These are phyloP conservation scores for Physcomitrium patens DNA, from an alignment of 225 moss, liverwort and hornwort species.

Conservation along the genomic window DNA sequence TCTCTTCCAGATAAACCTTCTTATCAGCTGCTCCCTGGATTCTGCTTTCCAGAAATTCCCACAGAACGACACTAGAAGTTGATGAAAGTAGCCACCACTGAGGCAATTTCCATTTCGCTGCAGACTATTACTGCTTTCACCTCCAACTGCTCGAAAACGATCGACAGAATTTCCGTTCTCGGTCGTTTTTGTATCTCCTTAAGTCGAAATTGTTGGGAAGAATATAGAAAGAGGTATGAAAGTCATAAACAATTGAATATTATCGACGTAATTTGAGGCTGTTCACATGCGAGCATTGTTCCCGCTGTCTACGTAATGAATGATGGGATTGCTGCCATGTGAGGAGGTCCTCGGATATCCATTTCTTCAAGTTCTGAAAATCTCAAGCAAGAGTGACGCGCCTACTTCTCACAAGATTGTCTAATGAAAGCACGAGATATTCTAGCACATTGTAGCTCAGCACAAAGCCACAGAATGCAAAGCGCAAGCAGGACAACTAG, in stretches of 20 bases:
- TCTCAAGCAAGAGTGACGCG: neutral
- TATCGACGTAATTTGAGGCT: slow-evolving; percentile 6
- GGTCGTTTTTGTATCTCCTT: slow-evolving; percentile 24
- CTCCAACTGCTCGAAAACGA: slow-evolving; percentile 32
- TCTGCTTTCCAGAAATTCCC: slow-evolving; percentile 4
- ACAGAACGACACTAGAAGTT: slow-evolving; percentile 3
- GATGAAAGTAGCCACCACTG: neutral
- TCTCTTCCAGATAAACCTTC: slow-evolving; percentile 6
- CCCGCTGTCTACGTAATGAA: slow-evolving; percentile 10
- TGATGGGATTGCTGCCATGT: neutral
- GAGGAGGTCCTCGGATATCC: slow-evolving; percentile 7
- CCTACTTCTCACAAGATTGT: slow-evolving; percentile 6
- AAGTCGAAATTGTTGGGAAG: neutral
- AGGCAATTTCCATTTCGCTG: neutral
- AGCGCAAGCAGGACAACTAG: neutral
- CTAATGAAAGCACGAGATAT: neutral
- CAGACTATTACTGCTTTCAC: slow-evolving; percentile 14
- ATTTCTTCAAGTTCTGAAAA: slow-evolving; percentile 16
- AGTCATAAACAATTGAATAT: slow-evolving; percentile 6
- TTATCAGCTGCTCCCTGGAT: slow-evolving; percentile 3
- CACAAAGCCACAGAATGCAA: neutral
- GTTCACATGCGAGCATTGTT: slow-evolving; percentile 17
- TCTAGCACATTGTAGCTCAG: neutral
- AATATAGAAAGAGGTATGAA: slow-evolving; percentile 1
- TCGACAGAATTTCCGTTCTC: slow-evolving; percentile 24